Evolutionary conservation across 805 yeast species (phyloP), one percentile per base, ranked within the genome.

Genomic region (Starmera caribaea): DNA sequence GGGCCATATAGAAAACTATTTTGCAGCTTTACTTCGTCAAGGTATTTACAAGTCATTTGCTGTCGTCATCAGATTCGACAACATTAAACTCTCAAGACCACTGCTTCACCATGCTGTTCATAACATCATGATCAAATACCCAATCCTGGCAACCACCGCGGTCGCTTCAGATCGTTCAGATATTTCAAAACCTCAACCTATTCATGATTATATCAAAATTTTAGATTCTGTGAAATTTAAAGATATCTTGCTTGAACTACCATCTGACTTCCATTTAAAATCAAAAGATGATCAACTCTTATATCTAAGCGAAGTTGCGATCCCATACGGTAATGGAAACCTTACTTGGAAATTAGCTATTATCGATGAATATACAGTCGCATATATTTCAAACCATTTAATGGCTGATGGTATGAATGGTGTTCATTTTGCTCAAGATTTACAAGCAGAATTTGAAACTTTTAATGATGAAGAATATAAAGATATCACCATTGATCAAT

Each of bases 1-100:
- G 27, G 54, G 54, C 10, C 34, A 45, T 14, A 39, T 49, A 5
- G 55, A 51, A 41, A 51, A 51, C 41, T 51, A 44, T 39, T 51
- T 51, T 38, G 43, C 45, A 6, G 17, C 45, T 15, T 30, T 45
- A 2, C 47, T 45, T 31, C 38, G 54, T 28, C 49, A 43, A 11
- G 26, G 44, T 17, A 33, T 51, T 13, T 50, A 46, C 37, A 50
- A 45, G 38, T 44, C 45, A 39, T 51, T 50, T 30, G 34, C 41
- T 10, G n/a, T 51, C 3, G 34, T 45, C 2, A 42, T 42, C 10
- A 30, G 35, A 1, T 51, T 48, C 37, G 43, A 45, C 37, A 31
- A 27, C 8, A 34, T 37, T 3, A 31, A 50, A 15, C 34, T 30
- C n/a, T 37, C 41, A 17, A 14, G 32, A n/a, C 30, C 16, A 3